Conservation (phyloP, 148 eudicot species). For the Rhododendron griersonianum region DNA sequence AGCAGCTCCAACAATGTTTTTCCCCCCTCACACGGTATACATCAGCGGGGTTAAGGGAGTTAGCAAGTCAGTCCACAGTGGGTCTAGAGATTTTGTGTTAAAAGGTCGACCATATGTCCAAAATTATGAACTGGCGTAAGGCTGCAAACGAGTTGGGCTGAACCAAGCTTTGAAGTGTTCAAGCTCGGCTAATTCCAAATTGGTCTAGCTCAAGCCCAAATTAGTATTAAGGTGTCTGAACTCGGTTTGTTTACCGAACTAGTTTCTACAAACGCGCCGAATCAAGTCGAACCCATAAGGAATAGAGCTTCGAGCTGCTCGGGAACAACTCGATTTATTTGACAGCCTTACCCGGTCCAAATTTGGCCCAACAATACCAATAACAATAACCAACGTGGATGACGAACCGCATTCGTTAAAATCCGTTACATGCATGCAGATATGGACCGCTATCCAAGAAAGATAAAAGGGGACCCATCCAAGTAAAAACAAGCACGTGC, state of each 20-base stretch:
- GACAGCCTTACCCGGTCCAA: neutral
- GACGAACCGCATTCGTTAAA: neutral
- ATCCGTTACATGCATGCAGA: neutral
- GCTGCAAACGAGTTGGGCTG: neutral
- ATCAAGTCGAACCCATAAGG: neutral
- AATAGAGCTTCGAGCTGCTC: neutral
- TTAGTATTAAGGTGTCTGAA: neutral
- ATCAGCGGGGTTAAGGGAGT: too few relatives aligned
- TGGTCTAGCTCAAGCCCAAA: neutral
- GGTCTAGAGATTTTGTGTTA: too few relatives aligned
- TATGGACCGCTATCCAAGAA: neutral
- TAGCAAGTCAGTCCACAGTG: too few relatives aligned
- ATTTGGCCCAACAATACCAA: neutral
- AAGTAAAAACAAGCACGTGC: constrained; percentile 3
- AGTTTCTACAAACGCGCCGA: too few relatives aligned
- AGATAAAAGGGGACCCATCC: neutral
- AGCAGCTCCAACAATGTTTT: too few relatives aligned
- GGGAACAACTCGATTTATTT: neutral
- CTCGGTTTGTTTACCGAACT: too few relatives aligned
- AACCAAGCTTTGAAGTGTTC: too few relatives aligned
- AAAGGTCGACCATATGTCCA: too few relatives aligned
- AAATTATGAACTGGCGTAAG: too few relatives aligned
- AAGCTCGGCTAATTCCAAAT: too few relatives aligned
- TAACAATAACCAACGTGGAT: neutral
- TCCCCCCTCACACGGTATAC: too few relatives aligned